Evolutionary conservation across 805 yeast species (phyloP), one percentile per base, ranked within the genome.

Genomic region (Lipomyces sp.): DNA sequence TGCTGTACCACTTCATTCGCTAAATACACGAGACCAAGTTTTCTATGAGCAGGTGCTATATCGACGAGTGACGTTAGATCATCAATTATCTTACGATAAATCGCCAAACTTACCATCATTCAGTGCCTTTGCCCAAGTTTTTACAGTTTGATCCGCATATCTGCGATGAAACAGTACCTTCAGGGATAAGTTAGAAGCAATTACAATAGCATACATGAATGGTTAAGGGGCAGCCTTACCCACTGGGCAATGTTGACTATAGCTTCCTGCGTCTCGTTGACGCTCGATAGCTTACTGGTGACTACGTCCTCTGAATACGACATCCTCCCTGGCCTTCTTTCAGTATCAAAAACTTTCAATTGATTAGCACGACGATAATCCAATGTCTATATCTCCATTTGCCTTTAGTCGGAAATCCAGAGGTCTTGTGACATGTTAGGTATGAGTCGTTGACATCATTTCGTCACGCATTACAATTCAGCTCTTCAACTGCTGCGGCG

Each of bases 1-100:
- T 89, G 89, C 76, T 91, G 97, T 0, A 90, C 88, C 30, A 91
- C 87, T 71, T 91, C 97, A 75, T 91, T 91, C 60, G 89, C 88
- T 13, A 91, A 79, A 73, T 91, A 91, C 32, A 91, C 80, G 64
- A 89, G 77, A 1, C 88, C 82, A 60, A 88, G 80, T 66, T 82
- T 83, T 72, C 83, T 81, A 59, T 77, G 77, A n/a, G 73, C 70
- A 18, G 80, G 78, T 4, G 78, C 76, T 74, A 55, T 4, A 42
- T 10, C 18, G 34, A 37, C 24, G 15, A 2, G 5, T n/a, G 18
- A 32, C 5, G 24, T 35, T 39, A 62, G 61, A 29, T 42, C n/a
- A n/a, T 42, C 29, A 15, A 63, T 45, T 32, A 53, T 42, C 33
- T 13, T 42, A 7, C 11, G 34, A 13, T 6, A 18, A 18, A 32